These are phyloP conservation scores for Gentiana macrophylla DNA, from an alignment of 257 asterid species.

Conservation along the genomic window DNA sequence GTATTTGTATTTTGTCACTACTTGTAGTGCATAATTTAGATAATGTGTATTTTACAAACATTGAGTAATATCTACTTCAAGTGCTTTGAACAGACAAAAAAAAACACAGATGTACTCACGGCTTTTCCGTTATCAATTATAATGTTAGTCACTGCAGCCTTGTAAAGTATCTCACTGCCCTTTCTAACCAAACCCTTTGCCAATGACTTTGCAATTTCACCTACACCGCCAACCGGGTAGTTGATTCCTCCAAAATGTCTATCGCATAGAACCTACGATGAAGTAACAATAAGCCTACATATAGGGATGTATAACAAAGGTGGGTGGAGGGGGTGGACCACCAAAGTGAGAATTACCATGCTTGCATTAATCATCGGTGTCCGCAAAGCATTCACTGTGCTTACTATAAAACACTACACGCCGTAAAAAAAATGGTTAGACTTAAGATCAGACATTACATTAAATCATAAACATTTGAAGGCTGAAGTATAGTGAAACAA, in stretches of 20 bases:
- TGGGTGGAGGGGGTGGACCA: constrained; percentile 8
- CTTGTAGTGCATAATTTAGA: neutral
- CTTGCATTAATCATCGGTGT: constrained; percentile 99
- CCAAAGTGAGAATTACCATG: constrained; percentile 54
- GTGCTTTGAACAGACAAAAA: constrained; percentile 1
- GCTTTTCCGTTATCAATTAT: constrained; percentile 66
- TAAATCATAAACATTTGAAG: neutral
- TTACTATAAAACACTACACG: constrained; percentile 91
- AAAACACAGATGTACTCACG: constrained; percentile 35
- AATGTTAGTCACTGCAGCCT: constrained; percentile 73
- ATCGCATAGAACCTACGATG: constrained; percentile 80
- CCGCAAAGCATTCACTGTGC: constrained; percentile 80
- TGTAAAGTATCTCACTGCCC: constrained; percentile 74
- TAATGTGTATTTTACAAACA: constrained; percentile 4
- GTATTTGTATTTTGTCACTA: no score
- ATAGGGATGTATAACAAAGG: neutral
- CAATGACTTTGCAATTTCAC: constrained; percentile 85
- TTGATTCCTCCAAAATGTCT: constrained; percentile 98
- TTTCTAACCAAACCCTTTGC: constrained; percentile 67
- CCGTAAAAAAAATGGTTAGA: constrained; percentile 8
- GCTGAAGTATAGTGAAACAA: neutral
- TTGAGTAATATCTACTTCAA: constrained; percentile 1
- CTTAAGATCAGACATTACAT: constrained; percentile 9
- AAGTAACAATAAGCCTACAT: constrained; percentile 4
- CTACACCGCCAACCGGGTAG: constrained; percentile 98